These are phyloP conservation scores for Xylaria venustula DNA, from an alignment of 495 filamentous ascomycete genomes.

Conservation along the genomic window DNA sequence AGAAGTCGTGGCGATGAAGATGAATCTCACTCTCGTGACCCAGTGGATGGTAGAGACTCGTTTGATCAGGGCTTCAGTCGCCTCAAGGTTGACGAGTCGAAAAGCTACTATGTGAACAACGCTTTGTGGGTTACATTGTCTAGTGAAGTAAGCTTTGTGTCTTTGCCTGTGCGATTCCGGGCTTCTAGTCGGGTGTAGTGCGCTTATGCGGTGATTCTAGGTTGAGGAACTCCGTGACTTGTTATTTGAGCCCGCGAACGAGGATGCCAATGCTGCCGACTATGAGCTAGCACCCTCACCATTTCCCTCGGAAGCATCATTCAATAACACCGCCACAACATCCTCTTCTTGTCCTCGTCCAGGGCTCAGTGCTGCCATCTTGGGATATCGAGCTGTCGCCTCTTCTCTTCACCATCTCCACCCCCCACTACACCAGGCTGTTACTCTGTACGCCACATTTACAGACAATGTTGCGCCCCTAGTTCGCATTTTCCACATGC, in stretches of 20 bases:
- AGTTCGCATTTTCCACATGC: conserved; percentile 56
- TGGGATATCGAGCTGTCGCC: neutral
- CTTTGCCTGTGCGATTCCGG: neutral
- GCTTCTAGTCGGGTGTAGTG: neutral
- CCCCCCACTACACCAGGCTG: conserved; percentile 12
- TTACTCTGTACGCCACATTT: conserved; percentile 54
- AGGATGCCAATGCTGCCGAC: neutral
- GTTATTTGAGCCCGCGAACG: neutral
- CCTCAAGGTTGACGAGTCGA: neutral
- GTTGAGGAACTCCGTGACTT: neutral
- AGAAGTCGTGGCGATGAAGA: neutral
- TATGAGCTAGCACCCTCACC: neutral
- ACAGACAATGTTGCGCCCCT: conserved; percentile 56
- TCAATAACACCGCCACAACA: neutral
- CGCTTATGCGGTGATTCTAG: neutral
- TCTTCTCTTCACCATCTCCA: conserved; percentile 6
- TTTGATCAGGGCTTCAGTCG: neutral
- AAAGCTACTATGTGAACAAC: neutral
- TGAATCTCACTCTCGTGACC: neutral
- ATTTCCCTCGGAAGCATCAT: neutral
- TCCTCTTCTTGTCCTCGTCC: neutral
- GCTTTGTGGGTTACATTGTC: neutral
- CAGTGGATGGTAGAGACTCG: neutral
- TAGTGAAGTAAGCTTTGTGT: neutral
- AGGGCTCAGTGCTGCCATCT: neutral